phyloP scores from a whole-genome alignment of 192 early-diverging fungal species.

The Backusella parvicylindrica region DNA sequence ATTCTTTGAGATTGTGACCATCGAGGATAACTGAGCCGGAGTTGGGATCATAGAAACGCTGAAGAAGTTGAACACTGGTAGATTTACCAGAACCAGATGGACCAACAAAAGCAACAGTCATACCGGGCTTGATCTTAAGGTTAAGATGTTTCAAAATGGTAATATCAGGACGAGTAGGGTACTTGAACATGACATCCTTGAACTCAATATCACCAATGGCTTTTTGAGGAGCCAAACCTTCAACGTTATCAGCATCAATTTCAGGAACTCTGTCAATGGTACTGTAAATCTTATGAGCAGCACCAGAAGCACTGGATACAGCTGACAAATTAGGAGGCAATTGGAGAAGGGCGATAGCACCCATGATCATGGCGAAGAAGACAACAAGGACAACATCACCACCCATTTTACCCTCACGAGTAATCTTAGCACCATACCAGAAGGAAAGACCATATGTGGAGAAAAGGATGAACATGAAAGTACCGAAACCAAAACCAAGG shows the following conservation, averaged over 20 bases:
- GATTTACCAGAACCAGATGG: conserved; percentile 82
- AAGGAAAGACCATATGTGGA: conserved; percentile 70
- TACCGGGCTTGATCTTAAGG: conserved; percentile 67
- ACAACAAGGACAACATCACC: conserved; percentile 65
- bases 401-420: conserved; percentile 39
- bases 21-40: conserved; percentile 62
- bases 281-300: conserved; percentile 71
- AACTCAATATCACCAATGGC: conserved; percentile 74
- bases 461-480: conserved; percentile 71
- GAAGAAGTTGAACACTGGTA: conserved; percentile 75
- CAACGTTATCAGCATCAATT: conserved; percentile 58
- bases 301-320: conserved; percentile 70
- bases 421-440: conserved; percentile 72
- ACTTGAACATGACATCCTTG: conserved; percentile 70
- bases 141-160: conserved; percentile 68
- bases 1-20: conserved; percentile 67
- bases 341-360: conserved; percentile 74
- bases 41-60: conserved; percentile 76
- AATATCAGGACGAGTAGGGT: conserved; percentile 83
- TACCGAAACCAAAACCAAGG: conserved; percentile 61
- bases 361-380: conserved; percentile 86
- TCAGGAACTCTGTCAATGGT: conserved; percentile 76
- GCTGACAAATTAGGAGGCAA: conserved; percentile 65
- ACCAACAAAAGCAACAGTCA: conserved; percentile 85
- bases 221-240: conserved; percentile 39